Evolutionary conservation across 495 filamentous ascomycete genomes (phyloP), one percentile per base, ranked within the genome.

Genomic region (Alectoria sarmentosa): DNA sequence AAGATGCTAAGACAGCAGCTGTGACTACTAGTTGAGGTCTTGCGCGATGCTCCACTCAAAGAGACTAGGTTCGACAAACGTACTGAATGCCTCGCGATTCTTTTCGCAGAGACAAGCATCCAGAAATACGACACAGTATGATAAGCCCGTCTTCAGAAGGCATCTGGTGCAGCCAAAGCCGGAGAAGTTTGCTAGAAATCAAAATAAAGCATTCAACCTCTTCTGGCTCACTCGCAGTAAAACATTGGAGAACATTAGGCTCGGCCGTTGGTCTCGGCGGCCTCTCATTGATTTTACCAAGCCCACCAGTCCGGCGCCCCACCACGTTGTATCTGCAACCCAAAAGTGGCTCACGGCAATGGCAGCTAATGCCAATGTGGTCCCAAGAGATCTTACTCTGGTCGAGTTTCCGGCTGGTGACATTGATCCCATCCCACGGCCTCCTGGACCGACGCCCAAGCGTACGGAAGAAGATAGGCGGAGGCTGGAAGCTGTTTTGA

Each of bases 1-100:
- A 49, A 17, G 23, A 28, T 26, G 6, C 23, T 9, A 4, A 26
- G 1, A 5, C 10, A 28, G n/a, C 23, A 14, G 11, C 8, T 6
- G 0, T 3, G 3, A 0, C 19, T 8, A 17, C 4, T 7, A 7
- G 8, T 0, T 7, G 11, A 17, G 4, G 8, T 48, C 5, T 19
- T 54, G 28, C 28, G 28, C 14, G 28, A 54, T 54, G 28, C 5
- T 54, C 4, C 49, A 19, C 4, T 34, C 28, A 19, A 32, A 15
- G 26, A 32, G 49, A 7, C 28, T 32, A 34, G 28, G 28, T 5
- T 32, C 28, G 13, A 19, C 5, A 19, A 21, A 14, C 4, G 0
- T 54, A 54, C 49, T 19, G 49, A 5, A 32, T 32, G 15, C 28
- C 49, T 30, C 2, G 49, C 49, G 28, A 17, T 54, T 32, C 49